Base-by-base conservation (phyloP, 2,329 filamentous ascomycete species). In the Fusarium beomiforme region DNA sequence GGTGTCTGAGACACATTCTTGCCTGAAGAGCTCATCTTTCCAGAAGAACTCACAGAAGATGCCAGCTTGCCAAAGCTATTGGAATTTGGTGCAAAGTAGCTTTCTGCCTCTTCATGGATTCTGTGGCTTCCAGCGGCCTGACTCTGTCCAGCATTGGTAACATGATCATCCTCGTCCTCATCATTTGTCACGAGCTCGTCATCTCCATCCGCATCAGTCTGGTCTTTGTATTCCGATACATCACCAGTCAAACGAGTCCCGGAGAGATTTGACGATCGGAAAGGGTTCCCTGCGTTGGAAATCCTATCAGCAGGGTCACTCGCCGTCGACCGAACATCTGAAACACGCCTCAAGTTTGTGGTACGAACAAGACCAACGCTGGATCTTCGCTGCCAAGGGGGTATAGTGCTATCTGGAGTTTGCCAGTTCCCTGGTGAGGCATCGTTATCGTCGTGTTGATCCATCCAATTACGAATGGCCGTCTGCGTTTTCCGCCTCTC, bases 391-490 rank as follows among this genome's bases (percentile, higher is more conserved):
- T 84, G 84, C 83, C 82, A 89, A 60, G 82, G 84, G 59, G 79
- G 85, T 14, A 79, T 79, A 12, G 78, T 79, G 76, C 82, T 83
- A 60, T 86, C 85, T 69, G 85, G 80, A 44, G 81, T 86, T 59
- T 82, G 84, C 81, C 86, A 88, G 69, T 87, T 83, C 8, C 82
- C 80, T 23, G 84, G 79, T 4, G 83, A 83, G 65, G 79, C 81
- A 33, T 80, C 85, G 42, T 82, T 83, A 60, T 83, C 89, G 21
- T 89, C 87, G 63, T 90, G 85, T 69, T 88, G 87, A 46, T 94
- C 93, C 93, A 98, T 97, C 95, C 95, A 98, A 73, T 93, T 91
- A 31, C 92, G 91, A 55, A 98, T 94, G 1, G 93, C 93, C 64
- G 91, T 94, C 71, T 92, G 92, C 3, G 92, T 93, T 78, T 94